These are phyloP conservation scores for Aureobasidium sp. DNA, from an alignment of 2,329 filamentous ascomycete genomes.

Conservation along the genomic window DNA sequence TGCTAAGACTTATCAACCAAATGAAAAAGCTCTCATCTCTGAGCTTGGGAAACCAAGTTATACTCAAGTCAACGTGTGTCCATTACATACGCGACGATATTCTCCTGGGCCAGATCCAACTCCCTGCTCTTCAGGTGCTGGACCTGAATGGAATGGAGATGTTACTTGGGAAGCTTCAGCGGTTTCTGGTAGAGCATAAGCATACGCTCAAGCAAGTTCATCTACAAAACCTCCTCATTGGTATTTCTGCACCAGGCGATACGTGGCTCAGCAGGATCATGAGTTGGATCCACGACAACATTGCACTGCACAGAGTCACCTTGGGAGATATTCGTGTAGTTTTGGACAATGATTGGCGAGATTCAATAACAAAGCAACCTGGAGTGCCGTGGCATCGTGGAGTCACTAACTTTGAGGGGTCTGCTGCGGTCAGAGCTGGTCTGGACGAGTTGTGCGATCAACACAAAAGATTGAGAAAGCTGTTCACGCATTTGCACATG, in stretches of 20 bases:
- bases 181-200: background rate
- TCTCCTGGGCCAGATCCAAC: no score
- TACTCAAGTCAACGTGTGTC: no score
- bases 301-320: background rate
- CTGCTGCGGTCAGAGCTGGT: background rate
- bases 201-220: background rate
- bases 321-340: background rate
- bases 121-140: background rate
- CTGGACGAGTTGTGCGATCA: background rate
- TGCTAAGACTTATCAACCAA: no score
- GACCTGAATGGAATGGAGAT: background rate
- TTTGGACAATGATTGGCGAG: background rate
- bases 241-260: background rate
- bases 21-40: no score
- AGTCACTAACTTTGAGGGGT: background rate
- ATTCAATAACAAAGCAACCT: no score
- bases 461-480: background rate
- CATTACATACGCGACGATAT: no score
- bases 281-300: background rate
- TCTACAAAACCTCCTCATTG: background rate
- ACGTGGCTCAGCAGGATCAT: background rate
- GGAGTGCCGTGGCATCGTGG: background rate
- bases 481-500: background rate
- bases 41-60: no score
- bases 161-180: background rate